phyloP scores from a whole-genome alignment of 352 stramenopile species.

The Pythium phragmitis region DNA sequence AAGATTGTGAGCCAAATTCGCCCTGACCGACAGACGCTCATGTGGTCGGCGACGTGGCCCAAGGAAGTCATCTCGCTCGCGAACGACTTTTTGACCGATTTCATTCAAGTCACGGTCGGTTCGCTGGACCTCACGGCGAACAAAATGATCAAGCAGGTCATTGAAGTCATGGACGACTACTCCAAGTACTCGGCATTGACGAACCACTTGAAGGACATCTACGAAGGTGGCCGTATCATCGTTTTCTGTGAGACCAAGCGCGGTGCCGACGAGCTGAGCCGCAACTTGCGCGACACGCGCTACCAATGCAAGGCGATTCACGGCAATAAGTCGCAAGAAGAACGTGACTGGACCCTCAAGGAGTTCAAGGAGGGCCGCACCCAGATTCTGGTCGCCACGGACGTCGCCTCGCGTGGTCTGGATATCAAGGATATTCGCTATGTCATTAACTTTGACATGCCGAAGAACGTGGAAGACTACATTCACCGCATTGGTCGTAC shows the following conservation, averaged over 20 bases:
- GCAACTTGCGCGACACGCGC: slow-evolving; percentile 90
- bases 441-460: slow-evolving; percentile 99
- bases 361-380: slow-evolving; percentile 97
- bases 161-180: slow-evolving; percentile 96
- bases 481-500: slow-evolving; percentile 98
- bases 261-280: slow-evolving; percentile 95
- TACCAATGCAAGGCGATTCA: slow-evolving; percentile 98
- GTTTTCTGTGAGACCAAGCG: slow-evolving; percentile 99
- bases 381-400: slow-evolving; percentile 97
- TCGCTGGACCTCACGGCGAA: slow-evolving; percentile 97
- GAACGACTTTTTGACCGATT: slow-evolving; percentile 97
- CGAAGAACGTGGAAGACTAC: slow-evolving; percentile 99
- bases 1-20: slow-evolving; percentile 98
- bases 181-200: slow-evolving; percentile 94
- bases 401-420: slow-evolving; percentile 98
- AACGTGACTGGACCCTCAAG: slow-evolving; percentile 96
- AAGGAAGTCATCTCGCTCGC: slow-evolving; percentile 97
- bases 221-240: slow-evolving; percentile 94
- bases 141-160: slow-evolving; percentile 98
- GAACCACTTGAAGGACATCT: slow-evolving; percentile 79
- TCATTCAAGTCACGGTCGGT: slow-evolving; percentile 95
- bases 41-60: slow-evolving; percentile 99
- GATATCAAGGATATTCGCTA: slow-evolving; percentile 99
- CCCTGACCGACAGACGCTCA: slow-evolving; percentile 97
- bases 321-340: slow-evolving; percentile 98